Conservation (phyloP, 1,284 basidiomycete species). For the Neotropicomus parvogracilis region DNA sequence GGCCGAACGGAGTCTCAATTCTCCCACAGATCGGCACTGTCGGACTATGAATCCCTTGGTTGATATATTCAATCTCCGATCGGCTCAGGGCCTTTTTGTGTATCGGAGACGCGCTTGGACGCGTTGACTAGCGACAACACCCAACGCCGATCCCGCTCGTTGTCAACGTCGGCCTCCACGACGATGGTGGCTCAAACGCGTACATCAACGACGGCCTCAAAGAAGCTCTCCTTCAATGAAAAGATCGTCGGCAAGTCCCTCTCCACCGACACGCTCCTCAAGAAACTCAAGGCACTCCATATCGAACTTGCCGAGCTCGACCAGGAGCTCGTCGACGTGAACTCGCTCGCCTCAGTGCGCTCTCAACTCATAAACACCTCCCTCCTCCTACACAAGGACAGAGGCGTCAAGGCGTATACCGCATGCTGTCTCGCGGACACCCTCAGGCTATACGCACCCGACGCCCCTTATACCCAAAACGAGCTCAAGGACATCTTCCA, state of each 20-base stretch:
- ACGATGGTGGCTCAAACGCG: constrained; percentile 72
- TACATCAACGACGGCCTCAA: constrained; percentile 46
- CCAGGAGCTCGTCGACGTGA: constrained; percentile 80
- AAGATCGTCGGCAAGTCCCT: constrained; percentile 70
- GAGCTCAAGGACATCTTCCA: constrained; percentile 94
- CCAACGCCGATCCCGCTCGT: neutral
- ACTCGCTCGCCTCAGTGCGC: constrained; percentile 65
- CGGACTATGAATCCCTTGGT: constrained; percentile 1
- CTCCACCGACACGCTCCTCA: constrained; percentile 74
- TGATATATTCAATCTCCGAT: constrained; percentile 6
- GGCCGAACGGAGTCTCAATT: constrained; percentile 3
- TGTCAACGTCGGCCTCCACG: constrained; percentile 32
- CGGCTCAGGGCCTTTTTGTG: too few relatives aligned
- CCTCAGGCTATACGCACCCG: constrained; percentile 90
- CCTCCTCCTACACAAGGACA: constrained; percentile 90
- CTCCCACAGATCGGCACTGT: neutral
- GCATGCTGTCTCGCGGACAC: constrained; percentile 95
- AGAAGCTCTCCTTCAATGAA: constrained; percentile 73
- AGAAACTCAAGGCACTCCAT: constrained; percentile 81
- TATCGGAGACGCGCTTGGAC: constrained; percentile 11
- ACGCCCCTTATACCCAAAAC: constrained; percentile 88
- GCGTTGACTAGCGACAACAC: constrained; percentile 6
- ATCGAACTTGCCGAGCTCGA: constrained; percentile 81
- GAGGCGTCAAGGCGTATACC: constrained; percentile 88
- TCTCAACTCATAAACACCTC: constrained; percentile 79